Percentiles rank a stretch among this genome's conserved stretches.
Conservation (phyloP, 345 rosid genomes). For the Salix koriyanagi region DNA sequence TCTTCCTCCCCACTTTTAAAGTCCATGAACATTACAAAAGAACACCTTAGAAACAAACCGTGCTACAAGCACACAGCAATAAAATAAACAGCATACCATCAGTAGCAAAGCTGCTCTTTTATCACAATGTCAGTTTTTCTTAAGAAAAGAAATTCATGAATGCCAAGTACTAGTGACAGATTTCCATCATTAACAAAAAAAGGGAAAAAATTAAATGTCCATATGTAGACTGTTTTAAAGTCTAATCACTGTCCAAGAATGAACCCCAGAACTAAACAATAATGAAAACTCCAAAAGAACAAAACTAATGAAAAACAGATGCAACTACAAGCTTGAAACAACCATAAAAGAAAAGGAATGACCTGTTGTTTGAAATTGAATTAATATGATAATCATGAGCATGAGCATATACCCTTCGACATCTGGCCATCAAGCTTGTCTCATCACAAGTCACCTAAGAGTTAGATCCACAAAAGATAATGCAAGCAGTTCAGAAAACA, state of each 20-base stretch:
- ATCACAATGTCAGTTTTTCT: not conserved
- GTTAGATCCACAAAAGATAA: constrained; percentile 13
- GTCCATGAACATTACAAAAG: not conserved
- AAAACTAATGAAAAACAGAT: not conserved
- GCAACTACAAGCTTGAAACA: not conserved
- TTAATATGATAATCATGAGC: constrained; percentile 99
- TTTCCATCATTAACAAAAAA: not conserved
- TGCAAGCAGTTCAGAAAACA: not conserved
- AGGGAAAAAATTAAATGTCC: not conserved
- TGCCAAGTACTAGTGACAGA: not conserved
- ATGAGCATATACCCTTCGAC: constrained; percentile 94
- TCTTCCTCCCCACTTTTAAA: not conserved
- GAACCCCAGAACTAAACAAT: not conserved
- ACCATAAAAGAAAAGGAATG: constrained; percentile 5
- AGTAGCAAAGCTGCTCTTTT: not conserved
- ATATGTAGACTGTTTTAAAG: not conserved
- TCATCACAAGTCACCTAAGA: constrained; percentile 75
- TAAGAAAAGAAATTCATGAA: not conserved
- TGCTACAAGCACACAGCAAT: not conserved
- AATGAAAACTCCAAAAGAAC: not conserved
- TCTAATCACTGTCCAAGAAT: not conserved
- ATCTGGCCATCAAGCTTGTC: constrained; percentile 79
- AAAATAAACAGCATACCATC: not conserved
- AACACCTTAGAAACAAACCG: not conserved
- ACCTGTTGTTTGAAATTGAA: constrained; percentile 97